phyloP scores from a whole-genome alignment of 139 green algal species.

The Chlamydomonas sp. region DNA sequence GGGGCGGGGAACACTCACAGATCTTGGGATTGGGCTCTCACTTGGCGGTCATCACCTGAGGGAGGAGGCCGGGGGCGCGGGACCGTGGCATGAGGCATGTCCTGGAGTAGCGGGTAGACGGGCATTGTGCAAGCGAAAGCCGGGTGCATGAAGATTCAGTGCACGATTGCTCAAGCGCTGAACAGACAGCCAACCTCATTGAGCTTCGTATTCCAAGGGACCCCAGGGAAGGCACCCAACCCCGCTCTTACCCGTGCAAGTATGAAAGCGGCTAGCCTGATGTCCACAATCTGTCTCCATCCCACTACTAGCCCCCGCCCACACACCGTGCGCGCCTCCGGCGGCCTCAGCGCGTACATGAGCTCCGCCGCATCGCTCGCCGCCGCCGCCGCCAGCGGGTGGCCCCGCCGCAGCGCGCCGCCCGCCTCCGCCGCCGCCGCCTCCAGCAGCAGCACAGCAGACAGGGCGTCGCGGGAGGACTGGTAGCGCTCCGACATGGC shows the following conservation, averaged over 20 bases:
- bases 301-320: not conserved
- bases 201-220: too few relatives aligned
- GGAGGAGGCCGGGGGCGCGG: not conserved
- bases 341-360: conserved; percentile 28
- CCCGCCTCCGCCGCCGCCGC: conserved; percentile 4
- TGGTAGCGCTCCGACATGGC: conserved; percentile 54
- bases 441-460: conserved; percentile 56
- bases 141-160: not conserved
- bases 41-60: not conserved
- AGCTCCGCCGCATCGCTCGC: not conserved
- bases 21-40: not conserved
- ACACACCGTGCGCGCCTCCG: conserved; percentile 17
- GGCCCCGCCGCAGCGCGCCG: not conserved
- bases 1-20: not conserved
- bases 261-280: too few relatives aligned
- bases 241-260: too few relatives aligned
- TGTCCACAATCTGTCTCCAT: not conserved
- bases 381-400: not conserved
- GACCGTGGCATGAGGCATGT: not conserved
- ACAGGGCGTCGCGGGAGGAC: conserved; percentile 48
- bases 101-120: not conserved
- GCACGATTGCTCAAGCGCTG: too few relatives aligned
- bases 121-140: not conserved
- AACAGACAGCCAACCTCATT: too few relatives aligned
- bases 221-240: too few relatives aligned